Conservation (phyloP, 2,329 filamentous ascomycete genomes). For the Arthrobotrys sphaeroides region DNA sequence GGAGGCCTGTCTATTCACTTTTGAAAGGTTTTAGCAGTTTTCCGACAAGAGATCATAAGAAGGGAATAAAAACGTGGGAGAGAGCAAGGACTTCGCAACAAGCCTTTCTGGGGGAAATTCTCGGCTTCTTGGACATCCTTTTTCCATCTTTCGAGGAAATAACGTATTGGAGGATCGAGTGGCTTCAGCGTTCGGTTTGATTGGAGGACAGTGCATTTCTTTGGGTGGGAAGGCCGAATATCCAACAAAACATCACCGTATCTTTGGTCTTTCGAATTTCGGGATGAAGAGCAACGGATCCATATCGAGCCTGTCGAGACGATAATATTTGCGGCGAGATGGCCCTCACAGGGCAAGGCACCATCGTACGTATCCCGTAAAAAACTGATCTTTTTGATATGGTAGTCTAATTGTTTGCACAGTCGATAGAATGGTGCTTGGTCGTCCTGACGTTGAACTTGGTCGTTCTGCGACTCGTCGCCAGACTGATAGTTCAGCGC, state of each 20-base stretch:
- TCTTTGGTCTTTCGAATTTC: conserved; percentile 20
- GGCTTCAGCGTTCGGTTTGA: not conserved
- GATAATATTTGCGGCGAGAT: conserved; percentile 53
- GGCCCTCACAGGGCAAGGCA: conserved; percentile 54
- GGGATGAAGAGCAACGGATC: conserved; percentile 37
- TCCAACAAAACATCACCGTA: conserved; percentile 11
- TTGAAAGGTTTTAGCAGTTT: conserved; percentile 27
- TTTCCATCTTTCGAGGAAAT: not conserved
- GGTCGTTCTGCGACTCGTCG: conserved; percentile 41
- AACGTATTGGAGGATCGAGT: not conserved
- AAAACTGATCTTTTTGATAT: not conserved
- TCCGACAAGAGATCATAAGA: conserved; percentile 1
- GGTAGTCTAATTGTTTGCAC: not conserved
- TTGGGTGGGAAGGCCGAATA: conserved; percentile 7
- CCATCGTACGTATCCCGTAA: conserved; percentile 44
- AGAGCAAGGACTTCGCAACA: not conserved
- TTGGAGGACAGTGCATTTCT: conserved; percentile 8
- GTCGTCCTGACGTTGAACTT: conserved; percentile 46
- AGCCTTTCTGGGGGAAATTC: not conserved
- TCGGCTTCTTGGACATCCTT: no score
- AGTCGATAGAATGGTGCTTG: conserved; percentile 52
- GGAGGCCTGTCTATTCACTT: conserved; percentile 6
- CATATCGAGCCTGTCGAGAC: conserved; percentile 25
- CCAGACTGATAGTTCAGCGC: conserved; percentile 43
- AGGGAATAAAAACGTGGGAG: not conserved